phyloP scores from a whole-genome alignment of 2,329 filamentous ascomycete species.

The Hypoxylon sp. region DNA sequence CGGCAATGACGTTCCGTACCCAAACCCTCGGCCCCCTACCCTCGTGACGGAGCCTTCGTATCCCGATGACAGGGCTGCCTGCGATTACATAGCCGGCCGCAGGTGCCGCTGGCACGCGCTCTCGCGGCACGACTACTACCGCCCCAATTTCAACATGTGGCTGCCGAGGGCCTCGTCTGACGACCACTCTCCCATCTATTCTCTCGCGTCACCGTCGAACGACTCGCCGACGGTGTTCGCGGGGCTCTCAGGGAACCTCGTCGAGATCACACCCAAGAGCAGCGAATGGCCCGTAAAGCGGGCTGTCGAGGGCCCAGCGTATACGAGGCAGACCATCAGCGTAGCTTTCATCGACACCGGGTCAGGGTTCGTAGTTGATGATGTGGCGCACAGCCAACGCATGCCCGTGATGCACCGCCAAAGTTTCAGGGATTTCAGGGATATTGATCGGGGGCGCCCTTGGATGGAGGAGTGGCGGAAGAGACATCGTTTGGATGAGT shows the following conservation, averaged over 20 bases:
- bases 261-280: slow-evolving; percentile 57
- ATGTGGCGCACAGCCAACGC: slow-evolving; percentile 48
- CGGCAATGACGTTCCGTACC: slow-evolving; percentile 54
- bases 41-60: slow-evolving; percentile 39
- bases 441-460: not conserved
- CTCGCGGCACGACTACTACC: slow-evolving; percentile 59
- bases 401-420: slow-evolving; percentile 47
- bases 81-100: slow-evolving; percentile 53
- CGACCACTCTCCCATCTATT: slow-evolving; percentile 57
- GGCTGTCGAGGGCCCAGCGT: slow-evolving; percentile 19
- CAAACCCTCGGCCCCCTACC: slow-evolving; percentile 49
- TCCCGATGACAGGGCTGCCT: slow-evolving; percentile 46
- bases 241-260: slow-evolving; percentile 62
- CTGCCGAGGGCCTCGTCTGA: slow-evolving; percentile 50
- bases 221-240: slow-evolving; percentile 63
- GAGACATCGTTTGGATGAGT: slow-evolving; percentile 47
- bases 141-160: slow-evolving; percentile 64
- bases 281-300: slow-evolving; percentile 9
- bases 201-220: slow-evolving; percentile 63
- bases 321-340: slow-evolving; percentile 34
- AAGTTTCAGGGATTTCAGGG: slow-evolving; percentile 16
- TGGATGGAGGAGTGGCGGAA: not conserved
- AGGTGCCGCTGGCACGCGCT: slow-evolving; percentile 64
- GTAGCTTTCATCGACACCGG: slow-evolving; percentile 51
- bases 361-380: slow-evolving; percentile 46